These are phyloP conservation scores for Cicer yamashitae DNA, from an alignment of 306 rosid genomes.

Conservation along the genomic window DNA sequence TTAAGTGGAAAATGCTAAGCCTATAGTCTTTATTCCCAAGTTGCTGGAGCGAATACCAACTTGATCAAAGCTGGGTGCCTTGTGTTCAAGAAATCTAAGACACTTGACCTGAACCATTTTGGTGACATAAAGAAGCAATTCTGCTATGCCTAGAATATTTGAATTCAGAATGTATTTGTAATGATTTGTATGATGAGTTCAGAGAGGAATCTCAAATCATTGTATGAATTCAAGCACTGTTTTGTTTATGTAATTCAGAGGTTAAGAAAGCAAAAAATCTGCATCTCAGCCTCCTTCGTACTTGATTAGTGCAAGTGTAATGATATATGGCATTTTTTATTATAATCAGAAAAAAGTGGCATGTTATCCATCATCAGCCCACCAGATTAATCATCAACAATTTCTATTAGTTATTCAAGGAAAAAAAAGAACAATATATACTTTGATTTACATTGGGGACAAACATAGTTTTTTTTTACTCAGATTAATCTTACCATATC, in stretches of 20 bases:
- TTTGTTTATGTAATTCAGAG: background rate
- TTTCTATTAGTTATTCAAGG: no score
- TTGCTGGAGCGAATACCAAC: conserved; percentile 13
- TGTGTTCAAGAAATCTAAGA: conserved; percentile 23
- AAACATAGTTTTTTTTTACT: no score
- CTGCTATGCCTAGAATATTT: background rate
- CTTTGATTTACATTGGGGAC: no score
- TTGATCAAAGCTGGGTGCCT: conserved; percentile 27
- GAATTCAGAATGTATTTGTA: background rate
- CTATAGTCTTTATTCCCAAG: background rate
- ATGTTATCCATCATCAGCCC: background rate
- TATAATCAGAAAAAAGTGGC: background rate
- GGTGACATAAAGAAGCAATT: background rate
- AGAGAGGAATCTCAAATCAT: background rate
- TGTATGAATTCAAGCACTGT: conserved; percentile 2
- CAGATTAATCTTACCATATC: no score
- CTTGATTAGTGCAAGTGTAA: background rate
- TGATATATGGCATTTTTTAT: background rate
- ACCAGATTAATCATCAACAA: background rate
- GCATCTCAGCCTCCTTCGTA: background rate
- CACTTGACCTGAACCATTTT: conserved; percentile 3
- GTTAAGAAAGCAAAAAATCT: background rate
- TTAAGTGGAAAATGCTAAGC: conserved; percentile 19
- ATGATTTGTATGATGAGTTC: conserved; percentile 9
- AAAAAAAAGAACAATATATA: no score